Conservation (phyloP, 169 alveolate species). For the Miamiensis avidus region DNA sequence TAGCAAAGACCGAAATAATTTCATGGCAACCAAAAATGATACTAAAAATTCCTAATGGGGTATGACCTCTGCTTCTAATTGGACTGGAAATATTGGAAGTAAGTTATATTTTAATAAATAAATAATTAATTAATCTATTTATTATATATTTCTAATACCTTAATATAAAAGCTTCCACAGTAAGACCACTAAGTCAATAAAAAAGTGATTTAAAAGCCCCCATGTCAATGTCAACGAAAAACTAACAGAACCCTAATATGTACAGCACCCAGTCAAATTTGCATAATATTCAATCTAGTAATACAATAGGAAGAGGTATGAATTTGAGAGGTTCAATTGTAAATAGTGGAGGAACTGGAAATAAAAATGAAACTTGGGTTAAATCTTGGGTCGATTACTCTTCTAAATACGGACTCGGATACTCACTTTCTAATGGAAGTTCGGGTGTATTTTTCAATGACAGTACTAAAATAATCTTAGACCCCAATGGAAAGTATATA, state of each 20-base stretch:
- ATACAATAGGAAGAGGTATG: too few relatives aligned
- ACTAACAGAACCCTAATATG: too few relatives aligned
- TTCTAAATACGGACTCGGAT: conserved; percentile 89
- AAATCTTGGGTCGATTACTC: conserved; percentile 87
- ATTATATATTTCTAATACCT: too few relatives aligned
- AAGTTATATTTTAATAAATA: too few relatives aligned
- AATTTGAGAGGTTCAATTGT: too few relatives aligned
- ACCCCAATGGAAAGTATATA: conserved; percentile 58
- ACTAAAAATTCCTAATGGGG: neutral
- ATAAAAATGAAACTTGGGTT: conserved; percentile 75
- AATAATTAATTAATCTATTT: too few relatives aligned
- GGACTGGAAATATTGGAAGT: neutral
- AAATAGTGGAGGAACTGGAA: neutral
- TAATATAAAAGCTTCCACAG: too few relatives aligned
- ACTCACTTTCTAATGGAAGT: conserved; percentile 75
- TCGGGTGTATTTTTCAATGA: conserved; percentile 90
- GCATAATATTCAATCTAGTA: too few relatives aligned
- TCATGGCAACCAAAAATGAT: neutral
- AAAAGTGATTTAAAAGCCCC: too few relatives aligned
- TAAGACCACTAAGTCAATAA: too few relatives aligned
- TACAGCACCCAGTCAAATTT: too few relatives aligned
- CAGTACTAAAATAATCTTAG: conserved; percentile 78
- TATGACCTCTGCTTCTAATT: neutral
- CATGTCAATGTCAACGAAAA: too few relatives aligned
- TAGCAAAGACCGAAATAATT: neutral